These are phyloP conservation scores for Blastobotrys niveus DNA, from an alignment of 1,139 yeast species.

Conservation along the genomic window DNA sequence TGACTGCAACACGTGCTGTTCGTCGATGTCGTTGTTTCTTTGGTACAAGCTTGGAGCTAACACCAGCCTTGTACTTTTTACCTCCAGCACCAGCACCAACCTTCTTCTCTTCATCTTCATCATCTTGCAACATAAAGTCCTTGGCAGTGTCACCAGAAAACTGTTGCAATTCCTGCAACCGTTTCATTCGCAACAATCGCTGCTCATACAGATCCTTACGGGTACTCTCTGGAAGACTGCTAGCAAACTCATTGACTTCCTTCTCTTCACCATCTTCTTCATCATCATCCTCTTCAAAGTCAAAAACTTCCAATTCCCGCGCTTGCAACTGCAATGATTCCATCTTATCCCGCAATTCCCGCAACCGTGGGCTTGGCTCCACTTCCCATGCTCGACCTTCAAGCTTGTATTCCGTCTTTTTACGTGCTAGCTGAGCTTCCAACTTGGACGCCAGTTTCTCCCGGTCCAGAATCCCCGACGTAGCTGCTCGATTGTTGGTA, in stretches of 20 bases:
- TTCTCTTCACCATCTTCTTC: conserved; percentile 13
- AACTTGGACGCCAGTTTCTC: conserved; percentile 41
- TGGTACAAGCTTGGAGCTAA: neutral
- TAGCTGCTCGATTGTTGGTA: conserved; percentile 1
- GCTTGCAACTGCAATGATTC: conserved; percentile 82
- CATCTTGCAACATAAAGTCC: conserved; percentile 16
- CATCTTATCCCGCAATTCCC: conserved; percentile 77
- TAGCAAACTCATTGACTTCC: conserved; percentile 16
- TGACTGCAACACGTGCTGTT: conserved; percentile 3
- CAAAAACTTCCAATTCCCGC: conserved; percentile 78
- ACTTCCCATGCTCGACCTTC: conserved; percentile 50
- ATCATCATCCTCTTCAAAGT: conserved; percentile 50
- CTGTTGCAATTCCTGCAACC: conserved; percentile 31
- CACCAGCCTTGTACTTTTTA: neutral
- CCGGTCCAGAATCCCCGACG: conserved; percentile 32
- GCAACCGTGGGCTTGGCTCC: conserved; percentile 72
- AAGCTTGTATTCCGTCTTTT: conserved; percentile 55
- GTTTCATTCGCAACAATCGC: conserved; percentile 25
- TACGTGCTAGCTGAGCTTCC: conserved; percentile 56
- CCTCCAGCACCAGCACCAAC: neutral
- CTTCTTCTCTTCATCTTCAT: neutral
- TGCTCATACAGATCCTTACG: conserved; percentile 27
- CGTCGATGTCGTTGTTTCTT: conserved; percentile 4
- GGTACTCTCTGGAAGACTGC: conserved; percentile 16
- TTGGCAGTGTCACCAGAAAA: conserved; percentile 33